Evolutionary conservation across 441 rosid genomes (phyloP).

Genomic region (Pelargonium myrrhifolium): DNA sequence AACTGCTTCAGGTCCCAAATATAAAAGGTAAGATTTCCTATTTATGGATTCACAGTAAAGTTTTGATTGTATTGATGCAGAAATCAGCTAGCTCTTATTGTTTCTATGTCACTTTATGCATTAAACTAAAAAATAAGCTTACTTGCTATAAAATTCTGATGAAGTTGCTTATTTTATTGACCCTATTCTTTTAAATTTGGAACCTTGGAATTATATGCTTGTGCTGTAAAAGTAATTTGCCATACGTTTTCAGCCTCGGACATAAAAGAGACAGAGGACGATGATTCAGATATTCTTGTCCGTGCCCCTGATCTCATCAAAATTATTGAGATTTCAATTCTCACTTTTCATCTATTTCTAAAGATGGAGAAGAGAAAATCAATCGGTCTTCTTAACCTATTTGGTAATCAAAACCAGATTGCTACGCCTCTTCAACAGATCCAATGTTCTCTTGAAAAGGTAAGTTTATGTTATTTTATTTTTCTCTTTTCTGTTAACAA

Average conservation of each 20-base stretch:
- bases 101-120: neutral
- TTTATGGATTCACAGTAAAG: neutral
- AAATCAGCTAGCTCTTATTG: too few species aligned
- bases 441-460: constrained; percentile 75
- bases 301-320: constrained; percentile 58
- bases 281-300: constrained; percentile 46
- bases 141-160: neutral
- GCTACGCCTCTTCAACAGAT: constrained; percentile 70
- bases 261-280: constrained; percentile 42
- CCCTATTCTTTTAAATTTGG: neutral
- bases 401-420: constrained; percentile 58
- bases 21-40: constrained; percentile 45
- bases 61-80: neutral
- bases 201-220: constrained; percentile 5
- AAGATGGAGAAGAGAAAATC: constrained; percentile 73
- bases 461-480: constrained; percentile 10
- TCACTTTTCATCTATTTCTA: constrained; percentile 58
- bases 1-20: constrained; percentile 83
- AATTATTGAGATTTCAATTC: constrained; percentile 59
- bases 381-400: constrained; percentile 43
- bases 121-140: neutral
- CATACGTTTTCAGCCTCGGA: constrained; percentile 43
- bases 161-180: neutral
- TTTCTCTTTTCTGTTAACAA: neutral
- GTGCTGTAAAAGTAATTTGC: constrained; percentile 19